phyloP scores from a whole-genome alignment of 768 basidiomycete genomes.

The Termitomyces titanicus region DNA sequence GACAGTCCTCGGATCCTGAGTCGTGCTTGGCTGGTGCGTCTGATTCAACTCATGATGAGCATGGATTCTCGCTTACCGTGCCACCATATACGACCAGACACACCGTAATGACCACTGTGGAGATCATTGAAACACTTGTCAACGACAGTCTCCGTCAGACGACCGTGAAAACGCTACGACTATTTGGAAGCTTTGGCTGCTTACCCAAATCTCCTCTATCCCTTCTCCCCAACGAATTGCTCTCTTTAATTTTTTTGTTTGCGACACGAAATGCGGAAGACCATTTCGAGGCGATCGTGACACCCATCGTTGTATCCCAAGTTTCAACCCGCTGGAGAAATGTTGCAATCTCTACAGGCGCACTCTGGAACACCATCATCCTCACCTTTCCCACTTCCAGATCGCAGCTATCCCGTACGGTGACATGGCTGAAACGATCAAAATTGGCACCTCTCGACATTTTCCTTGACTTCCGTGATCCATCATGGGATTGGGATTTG shows the following conservation, averaged over 20 bases:
- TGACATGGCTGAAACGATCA: constrained; percentile 43
- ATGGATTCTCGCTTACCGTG: not conserved
- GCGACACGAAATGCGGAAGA: constrained; percentile 25
- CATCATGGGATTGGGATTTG: constrained; percentile 49
- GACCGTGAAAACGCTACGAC: constrained; percentile 15
- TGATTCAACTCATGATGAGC: not conserved
- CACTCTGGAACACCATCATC: constrained; percentile 49
- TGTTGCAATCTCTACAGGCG: constrained; percentile 39
- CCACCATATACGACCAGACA: not conserved
- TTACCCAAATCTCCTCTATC: constrained; percentile 11
- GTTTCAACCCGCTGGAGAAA: constrained; percentile 50
- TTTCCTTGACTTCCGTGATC: constrained; percentile 56
- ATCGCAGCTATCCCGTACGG: constrained; percentile 32
- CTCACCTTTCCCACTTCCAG: constrained; percentile 41
- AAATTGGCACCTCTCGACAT: constrained; percentile 43
- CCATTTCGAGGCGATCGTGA: constrained; percentile 19
- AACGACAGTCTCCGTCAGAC: constrained; percentile 12
- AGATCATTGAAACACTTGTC: constrained; percentile 12
- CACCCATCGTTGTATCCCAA: constrained; percentile 37
- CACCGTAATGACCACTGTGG: constrained; percentile 1
- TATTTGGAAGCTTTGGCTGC: constrained; percentile 11
- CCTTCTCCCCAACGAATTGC: constrained; percentile 31
- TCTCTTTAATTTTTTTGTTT: constrained; percentile 31
- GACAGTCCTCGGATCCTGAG: not conserved
- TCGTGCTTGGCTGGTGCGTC: not conserved